A percentile compares a stretch with the other conserved stretches of the same genome.
phyloP scores from a whole-genome alignment of 441 rosid species.

The Erodium trifolium region DNA sequence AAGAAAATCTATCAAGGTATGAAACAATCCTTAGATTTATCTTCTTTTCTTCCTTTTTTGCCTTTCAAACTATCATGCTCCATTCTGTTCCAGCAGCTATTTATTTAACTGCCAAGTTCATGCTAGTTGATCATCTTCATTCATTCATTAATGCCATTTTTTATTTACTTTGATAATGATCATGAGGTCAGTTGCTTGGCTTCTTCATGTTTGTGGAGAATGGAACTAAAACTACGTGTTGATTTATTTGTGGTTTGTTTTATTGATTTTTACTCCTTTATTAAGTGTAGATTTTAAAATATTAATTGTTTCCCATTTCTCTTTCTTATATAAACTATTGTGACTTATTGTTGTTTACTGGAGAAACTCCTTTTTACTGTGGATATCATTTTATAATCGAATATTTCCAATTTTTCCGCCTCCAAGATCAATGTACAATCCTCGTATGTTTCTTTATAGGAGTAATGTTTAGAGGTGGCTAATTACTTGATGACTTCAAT shows the following conservation, averaged over 20 bases:
- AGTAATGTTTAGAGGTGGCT: neutral
- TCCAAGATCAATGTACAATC: neutral
- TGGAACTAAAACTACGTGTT: neutral
- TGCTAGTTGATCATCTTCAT: constrained; percentile 2
- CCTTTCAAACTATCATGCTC: constrained; percentile 8
- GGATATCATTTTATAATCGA: neutral
- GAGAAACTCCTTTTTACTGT: neutral
- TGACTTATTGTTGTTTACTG: too few relatives aligned
- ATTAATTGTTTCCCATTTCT: too few relatives aligned
- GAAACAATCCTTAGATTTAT: constrained; percentile 10
- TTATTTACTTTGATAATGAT: neutral
- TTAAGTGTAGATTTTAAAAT: too few relatives aligned
- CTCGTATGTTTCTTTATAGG: neutral
- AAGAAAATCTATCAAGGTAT: constrained; percentile 44
- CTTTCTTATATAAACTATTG: too few relatives aligned
- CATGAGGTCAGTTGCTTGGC: neutral
- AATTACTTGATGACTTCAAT: neutral
- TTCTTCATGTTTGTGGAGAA: neutral
- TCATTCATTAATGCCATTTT: neutral
- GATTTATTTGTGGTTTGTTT: too few relatives aligned
- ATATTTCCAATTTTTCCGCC: neutral
- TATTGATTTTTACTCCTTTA: too few relatives aligned
- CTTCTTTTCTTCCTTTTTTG: neutral
- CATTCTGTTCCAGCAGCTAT: constrained; percentile 11
- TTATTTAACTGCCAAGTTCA: neutral